phyloP scores from a whole-genome alignment of 2,329 filamentous ascomycete genomes.

The Pseudogymnoascus sp. region DNA sequence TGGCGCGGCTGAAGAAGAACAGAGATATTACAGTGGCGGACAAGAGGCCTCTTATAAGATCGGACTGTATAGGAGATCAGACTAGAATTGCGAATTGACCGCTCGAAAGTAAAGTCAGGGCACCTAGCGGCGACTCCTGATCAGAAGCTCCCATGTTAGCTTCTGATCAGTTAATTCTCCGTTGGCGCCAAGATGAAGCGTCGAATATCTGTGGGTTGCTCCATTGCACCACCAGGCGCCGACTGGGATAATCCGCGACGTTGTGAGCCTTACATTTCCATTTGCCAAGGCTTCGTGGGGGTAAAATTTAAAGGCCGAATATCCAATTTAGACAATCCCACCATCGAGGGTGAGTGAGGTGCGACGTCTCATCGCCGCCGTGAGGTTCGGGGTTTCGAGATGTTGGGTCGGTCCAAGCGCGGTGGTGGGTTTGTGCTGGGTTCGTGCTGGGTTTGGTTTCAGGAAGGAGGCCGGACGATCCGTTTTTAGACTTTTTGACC shows the following conservation, averaged over 20 bases:
- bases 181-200: not conserved
- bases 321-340: not conserved
- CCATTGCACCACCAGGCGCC: not conserved
- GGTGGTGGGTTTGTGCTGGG: not conserved
- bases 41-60: conserved; percentile 13
- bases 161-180: not conserved
- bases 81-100: not conserved
- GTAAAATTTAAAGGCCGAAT: not conserved
- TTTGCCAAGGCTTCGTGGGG: not conserved
- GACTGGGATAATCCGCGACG: not conserved
- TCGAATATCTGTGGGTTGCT: not conserved
- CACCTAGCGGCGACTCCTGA: not conserved
- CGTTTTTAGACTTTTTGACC: not conserved
- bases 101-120: not conserved
- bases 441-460: not conserved
- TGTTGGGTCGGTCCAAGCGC: not conserved
- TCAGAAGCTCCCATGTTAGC: not conserved
- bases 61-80: not conserved
- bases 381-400: not conserved
- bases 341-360: not conserved
- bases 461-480: not conserved
- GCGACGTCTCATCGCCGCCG: not conserved
- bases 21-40: not conserved
- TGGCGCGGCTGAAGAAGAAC: conserved; percentile 17
- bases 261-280: not conserved